Evolutionary conservation across 345 rosid genomes (phyloP).

Genomic region (Acer campestre): DNA sequence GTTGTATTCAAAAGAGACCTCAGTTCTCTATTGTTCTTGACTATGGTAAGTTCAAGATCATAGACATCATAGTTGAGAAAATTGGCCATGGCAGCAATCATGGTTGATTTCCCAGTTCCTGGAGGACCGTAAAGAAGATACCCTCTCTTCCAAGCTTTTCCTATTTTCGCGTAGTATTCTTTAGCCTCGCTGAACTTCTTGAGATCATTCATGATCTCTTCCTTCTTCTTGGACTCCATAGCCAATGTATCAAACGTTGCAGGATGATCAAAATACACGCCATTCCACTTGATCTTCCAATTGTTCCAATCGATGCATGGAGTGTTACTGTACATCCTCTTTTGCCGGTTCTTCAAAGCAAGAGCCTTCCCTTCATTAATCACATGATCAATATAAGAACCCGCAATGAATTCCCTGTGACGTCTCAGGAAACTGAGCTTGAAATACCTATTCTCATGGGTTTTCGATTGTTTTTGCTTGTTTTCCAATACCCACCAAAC

Average conservation of each 20-base stretch:
- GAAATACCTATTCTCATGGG: neutral
- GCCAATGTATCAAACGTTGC: conserved; percentile 41
- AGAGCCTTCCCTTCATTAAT: conserved; percentile 18
- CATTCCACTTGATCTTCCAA: conserved; percentile 26
- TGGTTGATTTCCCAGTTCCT: conserved; percentile 47
- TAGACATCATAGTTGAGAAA: conserved; percentile 39
- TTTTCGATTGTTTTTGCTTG: too few relatives aligned
- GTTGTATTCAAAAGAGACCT: conserved; percentile 38
- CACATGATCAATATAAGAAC: neutral
- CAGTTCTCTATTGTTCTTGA: conserved; percentile 37
- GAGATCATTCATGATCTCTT: conserved; percentile 40
- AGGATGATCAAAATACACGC: conserved; percentile 40
- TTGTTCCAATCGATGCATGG: neutral
- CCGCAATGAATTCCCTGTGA: neutral
- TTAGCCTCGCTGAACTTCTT: conserved; percentile 32
- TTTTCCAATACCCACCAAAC: conserved; percentile 20
- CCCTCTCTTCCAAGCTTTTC: conserved; percentile 51
- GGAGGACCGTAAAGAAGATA: conserved; percentile 49
- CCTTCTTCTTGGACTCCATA: conserved; percentile 38
- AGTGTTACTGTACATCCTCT: conserved; percentile 25
- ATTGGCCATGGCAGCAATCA: conserved; percentile 52
- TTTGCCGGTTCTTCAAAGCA: conserved; percentile 11
- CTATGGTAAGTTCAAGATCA: conserved; percentile 40
- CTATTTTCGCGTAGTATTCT: conserved; percentile 43
- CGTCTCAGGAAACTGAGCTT: neutral